These are phyloP conservation scores for Tolypocladium tropicale DNA, from an alignment of 2,329 filamentous ascomycete species.

Conservation along the genomic window DNA sequence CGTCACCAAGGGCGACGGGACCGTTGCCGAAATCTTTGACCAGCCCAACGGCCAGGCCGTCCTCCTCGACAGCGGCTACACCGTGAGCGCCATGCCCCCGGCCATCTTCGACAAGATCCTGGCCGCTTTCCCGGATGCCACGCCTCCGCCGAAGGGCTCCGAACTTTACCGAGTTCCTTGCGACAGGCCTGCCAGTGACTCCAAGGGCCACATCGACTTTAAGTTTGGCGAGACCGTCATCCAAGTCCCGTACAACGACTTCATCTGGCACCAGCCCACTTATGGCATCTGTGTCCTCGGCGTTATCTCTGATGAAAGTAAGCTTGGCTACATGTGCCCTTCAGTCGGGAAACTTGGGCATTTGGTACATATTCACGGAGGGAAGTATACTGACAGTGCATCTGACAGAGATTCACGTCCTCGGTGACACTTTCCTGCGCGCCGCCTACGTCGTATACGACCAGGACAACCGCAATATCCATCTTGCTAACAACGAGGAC, in stretches of 20 bases:
- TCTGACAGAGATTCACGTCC: conserved; percentile 20
- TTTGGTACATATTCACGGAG: neutral
- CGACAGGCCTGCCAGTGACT: conserved; percentile 10
- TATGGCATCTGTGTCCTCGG: conserved; percentile 30
- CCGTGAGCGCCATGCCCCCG: conserved; percentile 55
- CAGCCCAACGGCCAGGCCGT: conserved; percentile 29
- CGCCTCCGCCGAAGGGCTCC: conserved; percentile 10
- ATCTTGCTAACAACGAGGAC: conserved; percentile 25
- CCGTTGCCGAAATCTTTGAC: conserved; percentile 33
- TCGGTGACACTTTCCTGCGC: conserved; percentile 34
- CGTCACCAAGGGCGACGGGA: conserved; percentile 20
- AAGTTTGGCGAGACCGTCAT: conserved; percentile 34
- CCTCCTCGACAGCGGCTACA: conserved; percentile 58
- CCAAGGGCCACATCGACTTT: conserved; percentile 34
- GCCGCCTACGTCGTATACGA: conserved; percentile 34
- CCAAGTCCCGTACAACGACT: conserved; percentile 34
- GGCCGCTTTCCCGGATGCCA: conserved; percentile 23
- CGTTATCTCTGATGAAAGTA: conserved; percentile 28
- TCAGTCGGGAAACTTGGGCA: neutral
- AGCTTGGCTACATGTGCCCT: neutral
- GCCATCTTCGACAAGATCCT: conserved; percentile 36
- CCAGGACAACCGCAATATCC: conserved; percentile 27
- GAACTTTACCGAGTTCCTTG: conserved; percentile 41
- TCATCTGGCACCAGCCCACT: conserved; percentile 29
- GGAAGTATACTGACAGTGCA: neutral